These are phyloP conservation scores for Thyridium curvatum DNA, from an alignment of 2,329 filamentous ascomycete species.

Conservation along the genomic window DNA sequence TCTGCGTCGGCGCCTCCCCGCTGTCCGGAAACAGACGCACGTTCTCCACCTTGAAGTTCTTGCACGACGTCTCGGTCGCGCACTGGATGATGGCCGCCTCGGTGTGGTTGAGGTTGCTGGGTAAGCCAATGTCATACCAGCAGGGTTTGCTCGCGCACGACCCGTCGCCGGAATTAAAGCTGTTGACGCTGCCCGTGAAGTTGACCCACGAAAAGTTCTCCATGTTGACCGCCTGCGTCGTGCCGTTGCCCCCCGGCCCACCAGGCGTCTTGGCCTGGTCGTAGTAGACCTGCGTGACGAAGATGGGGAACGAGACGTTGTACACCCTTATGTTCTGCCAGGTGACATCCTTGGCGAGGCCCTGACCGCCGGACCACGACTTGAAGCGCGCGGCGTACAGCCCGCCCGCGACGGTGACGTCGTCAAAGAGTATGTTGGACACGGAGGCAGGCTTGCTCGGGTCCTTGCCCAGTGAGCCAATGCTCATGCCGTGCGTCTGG, in stretches of 20 bases:
- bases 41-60: slow-evolving; percentile 22
- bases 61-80: slow-evolving; percentile 29
- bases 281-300: slow-evolving; percentile 37
- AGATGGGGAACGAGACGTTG: slow-evolving; percentile 38
- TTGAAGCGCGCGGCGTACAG: slow-evolving; percentile 37
- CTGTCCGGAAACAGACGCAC: slow-evolving; percentile 24
- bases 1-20: slow-evolving; percentile 16
- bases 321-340: slow-evolving; percentile 34
- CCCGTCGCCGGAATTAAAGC: slow-evolving; percentile 31
- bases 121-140: slow-evolving; percentile 33
- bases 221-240: slow-evolving; percentile 31
- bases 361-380: slow-evolving; percentile 32
- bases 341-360: slow-evolving; percentile 32
- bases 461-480: slow-evolving; percentile 32
- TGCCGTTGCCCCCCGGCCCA: slow-evolving; percentile 17
- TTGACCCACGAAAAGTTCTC: slow-evolving; percentile 32
- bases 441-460: slow-evolving; percentile 27
- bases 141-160: slow-evolving; percentile 34
- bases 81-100: slow-evolving; percentile 34
- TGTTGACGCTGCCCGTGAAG: slow-evolving; percentile 34
- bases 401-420: slow-evolving; percentile 31
- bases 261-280: slow-evolving; percentile 23
- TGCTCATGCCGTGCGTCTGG: slow-evolving; percentile 34
- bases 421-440: slow-evolving; percentile 31
- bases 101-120: slow-evolving; percentile 25